A percentile compares a stretch with the other conserved stretches of the same genome.
These are phyloP conservation scores for Eleusine coracana DNA, from an alignment of 176 grass and related monocot genomes.

Conservation along the genomic window DNA sequence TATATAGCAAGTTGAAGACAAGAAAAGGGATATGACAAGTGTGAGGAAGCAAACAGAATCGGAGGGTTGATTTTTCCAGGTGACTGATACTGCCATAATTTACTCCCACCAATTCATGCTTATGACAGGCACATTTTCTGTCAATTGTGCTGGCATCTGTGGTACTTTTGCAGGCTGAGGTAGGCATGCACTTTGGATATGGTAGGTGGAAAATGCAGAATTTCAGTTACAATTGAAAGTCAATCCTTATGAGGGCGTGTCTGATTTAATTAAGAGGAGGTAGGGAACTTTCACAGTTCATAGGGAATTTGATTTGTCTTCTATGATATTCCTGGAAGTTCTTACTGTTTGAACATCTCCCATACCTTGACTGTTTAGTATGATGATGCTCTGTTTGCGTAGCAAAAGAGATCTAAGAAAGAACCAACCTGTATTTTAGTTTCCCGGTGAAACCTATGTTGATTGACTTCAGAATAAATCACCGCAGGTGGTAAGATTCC, in stretches of 20 bases:
- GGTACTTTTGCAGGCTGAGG: constrained; percentile 27
- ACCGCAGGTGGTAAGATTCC: background rate
- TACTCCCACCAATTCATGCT: background rate
- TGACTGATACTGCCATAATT: no score
- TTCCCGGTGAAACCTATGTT: constrained; percentile 8
- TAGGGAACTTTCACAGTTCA: background rate
- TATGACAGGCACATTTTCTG: background rate
- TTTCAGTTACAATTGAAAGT: background rate
- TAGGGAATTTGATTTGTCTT: background rate
- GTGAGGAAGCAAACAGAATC: no score
- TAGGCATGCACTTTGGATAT: background rate
- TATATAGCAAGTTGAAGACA: no score
- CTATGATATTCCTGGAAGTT: background rate
- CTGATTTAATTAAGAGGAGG: background rate
- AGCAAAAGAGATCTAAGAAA: background rate
- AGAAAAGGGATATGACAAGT: no score
- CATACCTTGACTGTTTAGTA: background rate
- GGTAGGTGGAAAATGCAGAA: background rate
- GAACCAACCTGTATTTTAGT: background rate
- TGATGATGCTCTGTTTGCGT: background rate
- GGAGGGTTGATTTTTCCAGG: no score
- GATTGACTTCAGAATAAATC: constrained; percentile 10
- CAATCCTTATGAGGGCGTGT: background rate
- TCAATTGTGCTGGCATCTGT: background rate
- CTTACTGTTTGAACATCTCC: no score